phyloP scores from a whole-genome alignment of 352 stramenopile species.

The Pythium insidiosum region DNA sequence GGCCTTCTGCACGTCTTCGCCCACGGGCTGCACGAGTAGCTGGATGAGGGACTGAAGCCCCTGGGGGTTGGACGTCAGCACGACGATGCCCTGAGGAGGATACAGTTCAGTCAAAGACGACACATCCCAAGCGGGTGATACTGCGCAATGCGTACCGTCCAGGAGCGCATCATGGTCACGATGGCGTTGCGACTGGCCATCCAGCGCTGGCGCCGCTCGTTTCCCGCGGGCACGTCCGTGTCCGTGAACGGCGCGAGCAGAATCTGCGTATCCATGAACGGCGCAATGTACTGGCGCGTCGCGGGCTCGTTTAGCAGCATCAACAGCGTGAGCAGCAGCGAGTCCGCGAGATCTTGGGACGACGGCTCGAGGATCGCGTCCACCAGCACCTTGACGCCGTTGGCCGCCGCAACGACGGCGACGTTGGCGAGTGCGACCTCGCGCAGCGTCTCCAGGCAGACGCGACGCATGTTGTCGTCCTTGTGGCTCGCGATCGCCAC shows the following conservation, averaged over 20 bases:
- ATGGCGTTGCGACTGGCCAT: conserved; percentile 87
- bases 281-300: conserved; percentile 80
- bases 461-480: conserved; percentile 83
- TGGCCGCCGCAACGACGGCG: conserved; percentile 75
- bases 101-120: neutral
- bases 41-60: conserved; percentile 82
- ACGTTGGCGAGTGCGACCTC: conserved; percentile 77
- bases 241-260: conserved; percentile 85
- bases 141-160: conserved; percentile 36
- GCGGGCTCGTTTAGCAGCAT: conserved; percentile 80
- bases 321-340: conserved; percentile 77
- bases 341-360: conserved; percentile 82
- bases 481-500: conserved; percentile 83
- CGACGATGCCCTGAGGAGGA: conserved; percentile 78
- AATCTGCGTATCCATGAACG: conserved; percentile 84
- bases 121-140: neutral
- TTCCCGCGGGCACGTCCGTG: conserved; percentile 75
- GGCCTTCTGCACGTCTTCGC: conserved; percentile 84
- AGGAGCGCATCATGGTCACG: conserved; percentile 87
- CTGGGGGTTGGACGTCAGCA: conserved; percentile 83
- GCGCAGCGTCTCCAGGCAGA: conserved; percentile 81
- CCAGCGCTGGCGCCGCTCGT: conserved; percentile 81
- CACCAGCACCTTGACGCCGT: conserved; percentile 77
- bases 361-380: conserved; percentile 85
- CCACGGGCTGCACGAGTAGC: conserved; percentile 79